Evolutionary conservation across 129 eudicot genomes (phyloP).

Genomic region (Sambucus nigra): DNA sequence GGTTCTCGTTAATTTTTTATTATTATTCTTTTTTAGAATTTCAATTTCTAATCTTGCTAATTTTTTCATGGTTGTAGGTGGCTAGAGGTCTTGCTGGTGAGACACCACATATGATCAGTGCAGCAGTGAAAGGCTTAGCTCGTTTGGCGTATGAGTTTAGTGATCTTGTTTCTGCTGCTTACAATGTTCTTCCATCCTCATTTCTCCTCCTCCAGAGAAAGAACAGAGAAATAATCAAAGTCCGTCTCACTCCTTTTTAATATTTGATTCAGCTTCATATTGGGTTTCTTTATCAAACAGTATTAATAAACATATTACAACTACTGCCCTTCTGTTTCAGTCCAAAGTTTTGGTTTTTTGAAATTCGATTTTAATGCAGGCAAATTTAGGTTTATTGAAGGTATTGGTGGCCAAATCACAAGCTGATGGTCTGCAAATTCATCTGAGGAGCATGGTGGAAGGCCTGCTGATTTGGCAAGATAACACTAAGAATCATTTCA

Average conservation of each 20-base stretch:
- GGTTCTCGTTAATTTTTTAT: not conserved
- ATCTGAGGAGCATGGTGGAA: constrained; percentile 67
- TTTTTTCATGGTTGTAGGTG: constrained; percentile 33
- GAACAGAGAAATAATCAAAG: constrained; percentile 83
- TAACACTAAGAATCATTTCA: constrained; percentile 77
- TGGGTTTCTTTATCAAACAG: not conserved
- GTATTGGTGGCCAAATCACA: constrained; percentile 93
- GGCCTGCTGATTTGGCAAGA: constrained; percentile 80
- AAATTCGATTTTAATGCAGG: constrained; percentile 41
- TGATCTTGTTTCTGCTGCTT: constrained; percentile 79
- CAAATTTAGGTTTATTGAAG: constrained; percentile 82
- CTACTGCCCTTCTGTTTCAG: not conserved
- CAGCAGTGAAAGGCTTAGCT: constrained; percentile 90
- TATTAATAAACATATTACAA: no score
- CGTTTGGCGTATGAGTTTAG: constrained; percentile 95
- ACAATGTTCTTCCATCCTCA: constrained; percentile 67
- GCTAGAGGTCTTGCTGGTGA: constrained; percentile 90
- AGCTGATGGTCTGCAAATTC: constrained; percentile 62
- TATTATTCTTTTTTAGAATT: not conserved
- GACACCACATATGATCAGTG: constrained; percentile 97
- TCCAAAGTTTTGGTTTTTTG: constrained; percentile 8
- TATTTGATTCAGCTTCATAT: not conserved
- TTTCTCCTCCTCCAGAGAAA: constrained; percentile 75
- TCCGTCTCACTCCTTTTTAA: constrained; percentile 9
- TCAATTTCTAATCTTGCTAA: not conserved